phyloP scores from a whole-genome alignment of 2,329 filamentous ascomycete genomes.

The Pseudogymnoascus sp. region DNA sequence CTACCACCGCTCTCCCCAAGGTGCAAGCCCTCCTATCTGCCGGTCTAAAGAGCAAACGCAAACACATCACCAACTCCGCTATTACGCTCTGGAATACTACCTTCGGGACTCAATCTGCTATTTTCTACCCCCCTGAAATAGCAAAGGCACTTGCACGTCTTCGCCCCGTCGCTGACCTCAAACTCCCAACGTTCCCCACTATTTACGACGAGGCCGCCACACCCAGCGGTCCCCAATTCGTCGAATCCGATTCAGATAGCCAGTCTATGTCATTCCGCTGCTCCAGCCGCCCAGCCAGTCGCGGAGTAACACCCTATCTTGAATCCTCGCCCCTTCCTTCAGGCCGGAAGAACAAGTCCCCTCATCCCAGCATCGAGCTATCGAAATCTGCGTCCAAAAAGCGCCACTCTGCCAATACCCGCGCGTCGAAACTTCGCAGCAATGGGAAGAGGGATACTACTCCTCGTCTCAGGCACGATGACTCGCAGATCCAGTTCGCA shows the following conservation, averaged over 20 bases:
- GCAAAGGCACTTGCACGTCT: slow-evolving; percentile 54
- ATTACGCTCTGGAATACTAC: slow-evolving; percentile 61
- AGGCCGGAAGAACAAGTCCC: background rate
- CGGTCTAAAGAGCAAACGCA: slow-evolving; percentile 49
- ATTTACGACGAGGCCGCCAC: slow-evolving; percentile 20
- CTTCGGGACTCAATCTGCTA: slow-evolving; percentile 48
- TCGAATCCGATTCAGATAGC: slow-evolving; percentile 31
- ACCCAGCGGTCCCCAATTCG: slow-evolving; percentile 26
- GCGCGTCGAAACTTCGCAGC: slow-evolving; percentile 30
- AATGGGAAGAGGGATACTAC: slow-evolving; percentile 31
- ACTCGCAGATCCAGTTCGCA: slow-evolving; percentile 75
- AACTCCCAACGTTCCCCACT: slow-evolving; percentile 39
- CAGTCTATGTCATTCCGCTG: slow-evolving; percentile 9
- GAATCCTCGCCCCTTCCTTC: slow-evolving; percentile 10
- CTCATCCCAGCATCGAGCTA: slow-evolving; percentile 12
- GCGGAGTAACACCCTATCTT: slow-evolving; percentile 17
- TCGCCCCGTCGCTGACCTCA: slow-evolving; percentile 43
- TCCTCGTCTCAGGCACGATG: slow-evolving; percentile 60
- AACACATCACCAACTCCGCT: slow-evolving; percentile 44
- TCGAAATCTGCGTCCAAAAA: slow-evolving; percentile 14
- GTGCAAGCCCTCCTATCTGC: slow-evolving; percentile 49
- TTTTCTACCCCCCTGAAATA: slow-evolving; percentile 59
- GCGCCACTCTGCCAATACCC: slow-evolving; percentile 21
- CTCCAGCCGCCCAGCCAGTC: background rate
- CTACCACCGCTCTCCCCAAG: slow-evolving; percentile 38